Evolutionary conservation across 140 eudicot genomes (phyloP).

Genomic region (Erigeron philadelphicus): DNA sequence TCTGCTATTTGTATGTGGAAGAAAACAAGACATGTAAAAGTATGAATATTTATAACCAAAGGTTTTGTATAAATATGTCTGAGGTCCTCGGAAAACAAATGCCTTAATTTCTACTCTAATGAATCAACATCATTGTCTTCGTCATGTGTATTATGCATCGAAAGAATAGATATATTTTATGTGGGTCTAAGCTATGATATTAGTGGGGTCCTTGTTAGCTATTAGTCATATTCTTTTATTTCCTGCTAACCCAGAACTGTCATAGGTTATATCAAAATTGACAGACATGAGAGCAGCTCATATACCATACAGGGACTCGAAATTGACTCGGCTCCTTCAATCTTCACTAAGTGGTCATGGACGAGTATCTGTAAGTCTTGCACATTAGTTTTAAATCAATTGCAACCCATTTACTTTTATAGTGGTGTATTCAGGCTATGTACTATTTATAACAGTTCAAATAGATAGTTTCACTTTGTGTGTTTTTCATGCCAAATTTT

Average conservation of each 20-base stretch:
- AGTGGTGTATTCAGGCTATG: not conserved
- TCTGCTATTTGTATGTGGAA: slow-evolving; percentile 10
- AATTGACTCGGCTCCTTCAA: slow-evolving; percentile 85
- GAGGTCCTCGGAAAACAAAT: slow-evolving; percentile 14
- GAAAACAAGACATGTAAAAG: not conserved
- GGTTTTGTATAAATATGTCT: slow-evolving; percentile 8
- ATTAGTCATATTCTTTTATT: not conserved
- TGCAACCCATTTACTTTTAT: not conserved
- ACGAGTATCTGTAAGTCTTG: slow-evolving; percentile 80
- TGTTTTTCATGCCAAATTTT: not conserved
- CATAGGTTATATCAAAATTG: slow-evolving; percentile 84
- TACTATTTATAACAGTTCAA: not conserved
- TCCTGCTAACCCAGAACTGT: slow-evolving; percentile 23
- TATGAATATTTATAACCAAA: not conserved
- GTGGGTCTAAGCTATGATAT: slow-evolving; percentile 10
- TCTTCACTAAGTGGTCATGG: slow-evolving; percentile 97
- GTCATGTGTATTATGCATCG: too few species aligned
- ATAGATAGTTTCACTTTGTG: not conserved
- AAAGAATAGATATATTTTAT: too few species aligned
- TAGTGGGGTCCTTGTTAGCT: not conserved
- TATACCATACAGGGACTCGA: slow-evolving; percentile 89
- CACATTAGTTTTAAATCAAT: slow-evolving; percentile 16
- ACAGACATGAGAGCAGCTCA: slow-evolving; percentile 75
- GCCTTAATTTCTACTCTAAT: slow-evolving; percentile 6
- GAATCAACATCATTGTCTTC: slow-evolving; percentile 1